Conservation (phyloP, 2,329 filamentous ascomycete genomes). For the Trichoderma cornu-damae region DNA sequence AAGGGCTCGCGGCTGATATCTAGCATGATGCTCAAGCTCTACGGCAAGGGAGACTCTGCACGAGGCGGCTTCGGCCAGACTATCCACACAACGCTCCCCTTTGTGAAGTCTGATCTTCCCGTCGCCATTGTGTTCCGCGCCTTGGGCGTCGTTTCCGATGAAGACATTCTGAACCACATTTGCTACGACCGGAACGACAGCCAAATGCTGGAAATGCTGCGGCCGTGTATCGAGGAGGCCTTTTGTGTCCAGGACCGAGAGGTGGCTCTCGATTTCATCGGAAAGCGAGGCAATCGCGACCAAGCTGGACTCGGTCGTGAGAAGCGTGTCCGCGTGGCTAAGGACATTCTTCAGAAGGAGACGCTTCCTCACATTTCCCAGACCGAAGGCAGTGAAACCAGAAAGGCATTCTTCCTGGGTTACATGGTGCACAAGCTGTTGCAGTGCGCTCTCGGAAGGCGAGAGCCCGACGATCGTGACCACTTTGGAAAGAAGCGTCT, state of each 20-base stretch:
- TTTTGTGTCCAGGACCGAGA: constrained; percentile 95
- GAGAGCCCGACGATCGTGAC: constrained; percentile 94
- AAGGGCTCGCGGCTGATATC: constrained; percentile 94
- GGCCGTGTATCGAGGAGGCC: constrained; percentile 94
- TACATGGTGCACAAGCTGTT: constrained; percentile 98
- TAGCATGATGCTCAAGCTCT: constrained; percentile 84
- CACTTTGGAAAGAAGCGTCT: constrained; percentile 99
- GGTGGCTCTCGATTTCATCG: constrained; percentile 90
- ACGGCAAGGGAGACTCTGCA: constrained; percentile 77
- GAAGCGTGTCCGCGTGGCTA: constrained; percentile 84
- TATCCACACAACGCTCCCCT: constrained; percentile 85
- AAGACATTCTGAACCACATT: constrained; percentile 96
- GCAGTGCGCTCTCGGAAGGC: constrained; percentile 85
- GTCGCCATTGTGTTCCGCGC: constrained; percentile 95
- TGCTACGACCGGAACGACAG: constrained; percentile 94
- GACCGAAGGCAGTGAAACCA: constrained; percentile 85
- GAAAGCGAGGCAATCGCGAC: constrained; percentile 71
- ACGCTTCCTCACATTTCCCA: constrained; percentile 95
- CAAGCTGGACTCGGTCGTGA: constrained; percentile 65
- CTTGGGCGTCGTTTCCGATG: constrained; percentile 90
- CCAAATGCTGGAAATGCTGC: constrained; percentile 95
- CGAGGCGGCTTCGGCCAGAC: constrained; percentile 74
- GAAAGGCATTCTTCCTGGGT: constrained; percentile 95
- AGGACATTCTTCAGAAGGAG: constrained; percentile 95
- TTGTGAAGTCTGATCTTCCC: constrained; percentile 88